Conservation (phyloP, 352 stramenopile species). For the Ophiocytium majus region DNA sequence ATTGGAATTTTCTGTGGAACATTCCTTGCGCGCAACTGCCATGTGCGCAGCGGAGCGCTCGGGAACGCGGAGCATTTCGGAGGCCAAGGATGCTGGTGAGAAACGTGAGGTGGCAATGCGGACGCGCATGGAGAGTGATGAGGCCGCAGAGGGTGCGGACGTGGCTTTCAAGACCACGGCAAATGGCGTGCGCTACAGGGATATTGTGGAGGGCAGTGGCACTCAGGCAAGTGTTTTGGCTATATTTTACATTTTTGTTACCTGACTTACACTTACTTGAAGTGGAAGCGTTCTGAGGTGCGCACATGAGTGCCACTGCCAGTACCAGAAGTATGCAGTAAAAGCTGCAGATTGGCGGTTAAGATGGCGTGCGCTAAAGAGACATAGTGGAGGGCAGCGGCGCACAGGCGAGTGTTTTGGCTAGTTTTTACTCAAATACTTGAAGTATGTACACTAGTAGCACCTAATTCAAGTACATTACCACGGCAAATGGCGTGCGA, state of each 20-base stretch:
- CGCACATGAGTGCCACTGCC: too few relatives aligned
- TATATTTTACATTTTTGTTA: too few relatives aligned
- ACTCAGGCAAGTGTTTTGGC: background rate
- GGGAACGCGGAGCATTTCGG: background rate
- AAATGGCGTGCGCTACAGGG: background rate
- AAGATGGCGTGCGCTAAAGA: background rate
- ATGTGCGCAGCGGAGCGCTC: background rate
- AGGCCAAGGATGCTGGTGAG: background rate
- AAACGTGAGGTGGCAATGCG: background rate
- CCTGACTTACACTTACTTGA: too few relatives aligned
- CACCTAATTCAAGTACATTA: too few relatives aligned
- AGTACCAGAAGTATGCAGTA: too few relatives aligned
- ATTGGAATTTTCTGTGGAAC: too few relatives aligned
- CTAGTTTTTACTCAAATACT: too few relatives aligned
- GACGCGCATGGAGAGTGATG: background rate
- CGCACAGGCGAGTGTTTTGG: background rate
- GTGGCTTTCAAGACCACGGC: background rate
- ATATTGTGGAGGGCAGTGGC: constrained; percentile 3
- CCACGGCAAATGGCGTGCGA: background rate
- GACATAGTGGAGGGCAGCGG: background rate
- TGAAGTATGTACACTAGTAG: too few relatives aligned
- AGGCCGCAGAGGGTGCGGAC: background rate
- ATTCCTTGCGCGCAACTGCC: too few relatives aligned
- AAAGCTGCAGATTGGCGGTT: too few relatives aligned
- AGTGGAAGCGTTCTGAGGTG: too few relatives aligned